These are phyloP conservation scores for Gracilaria gracilis DNA, from an alignment of 23 red algal species.

Conservation along the genomic window DNA sequence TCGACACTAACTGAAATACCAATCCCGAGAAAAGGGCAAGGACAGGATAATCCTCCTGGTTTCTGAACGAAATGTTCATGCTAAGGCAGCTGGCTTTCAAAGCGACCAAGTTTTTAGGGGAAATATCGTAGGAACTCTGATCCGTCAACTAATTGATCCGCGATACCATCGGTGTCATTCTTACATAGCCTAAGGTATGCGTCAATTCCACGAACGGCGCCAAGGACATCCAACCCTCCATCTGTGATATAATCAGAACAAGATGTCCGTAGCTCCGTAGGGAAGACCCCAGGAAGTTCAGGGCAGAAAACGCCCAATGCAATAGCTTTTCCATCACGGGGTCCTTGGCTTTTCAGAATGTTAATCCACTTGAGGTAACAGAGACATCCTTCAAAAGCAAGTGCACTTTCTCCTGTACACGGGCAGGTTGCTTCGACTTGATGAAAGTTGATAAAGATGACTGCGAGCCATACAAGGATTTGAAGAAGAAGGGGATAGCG, in stretches of 20 bases:
- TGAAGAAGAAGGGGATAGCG: background rate
- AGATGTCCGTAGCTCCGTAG: background rate
- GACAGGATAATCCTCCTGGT: too few relatives aligned
- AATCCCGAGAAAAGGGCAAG: too few relatives aligned
- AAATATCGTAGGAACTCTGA: background rate
- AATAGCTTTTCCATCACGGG: conserved; percentile 29
- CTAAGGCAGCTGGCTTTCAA: too few relatives aligned
- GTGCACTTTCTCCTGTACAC: background rate
- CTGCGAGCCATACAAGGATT: background rate
- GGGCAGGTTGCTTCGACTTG: background rate
- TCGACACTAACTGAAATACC: too few relatives aligned
- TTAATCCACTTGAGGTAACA: conserved; percentile 30
- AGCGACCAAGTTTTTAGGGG: background rate
- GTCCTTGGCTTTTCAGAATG: conserved; percentile 9
- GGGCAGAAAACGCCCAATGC: conserved; percentile 28
- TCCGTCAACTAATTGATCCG: background rate
- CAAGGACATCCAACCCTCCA: background rate
- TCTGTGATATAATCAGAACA: background rate
- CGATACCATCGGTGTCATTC: conserved; percentile 7
- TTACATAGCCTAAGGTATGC: conserved; percentile 17
- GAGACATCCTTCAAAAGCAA: background rate
- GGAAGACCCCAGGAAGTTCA: conserved; percentile 14
- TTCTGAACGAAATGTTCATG: too few relatives aligned
- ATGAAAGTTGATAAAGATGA: background rate
- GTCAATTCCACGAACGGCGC: conserved; percentile 18